Conservation (phyloP, 2,329 filamentous ascomycete genomes). For the Zarea fungicola region DNA sequence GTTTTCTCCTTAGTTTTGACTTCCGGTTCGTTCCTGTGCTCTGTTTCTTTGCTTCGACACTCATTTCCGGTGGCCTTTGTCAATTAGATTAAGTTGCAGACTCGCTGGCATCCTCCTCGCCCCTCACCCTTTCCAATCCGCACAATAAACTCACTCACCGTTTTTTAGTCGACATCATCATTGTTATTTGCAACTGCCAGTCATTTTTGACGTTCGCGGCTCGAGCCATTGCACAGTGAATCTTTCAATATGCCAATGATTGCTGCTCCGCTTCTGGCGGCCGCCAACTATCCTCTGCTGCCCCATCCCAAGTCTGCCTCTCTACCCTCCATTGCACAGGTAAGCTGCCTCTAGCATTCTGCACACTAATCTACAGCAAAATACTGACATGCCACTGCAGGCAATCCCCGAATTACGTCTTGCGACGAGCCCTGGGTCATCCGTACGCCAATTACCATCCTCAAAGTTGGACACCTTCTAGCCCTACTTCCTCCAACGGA, state of each 20-base stretch:
- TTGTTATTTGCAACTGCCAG: slow-evolving; percentile 2
- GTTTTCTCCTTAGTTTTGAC: not conserved
- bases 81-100: too few relatives aligned
- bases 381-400: slow-evolving; percentile 26
- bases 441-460: slow-evolving; percentile 28
- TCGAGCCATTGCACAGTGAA: slow-evolving; percentile 20
- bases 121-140: too few relatives aligned
- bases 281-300: slow-evolving; percentile 30
- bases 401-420: slow-evolving; percentile 42
- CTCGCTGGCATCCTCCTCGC: too few relatives aligned
- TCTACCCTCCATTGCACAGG: slow-evolving; percentile 50
- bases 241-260: slow-evolving; percentile 45
- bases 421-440: slow-evolving; percentile 22
- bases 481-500: slow-evolving; percentile 35
- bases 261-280: slow-evolving; percentile 37
- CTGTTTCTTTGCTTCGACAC: too few relatives aligned
- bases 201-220: slow-evolving; percentile 23
- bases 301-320: slow-evolving; percentile 37
- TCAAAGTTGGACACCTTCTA: slow-evolving; percentile 26
- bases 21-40: not conserved
- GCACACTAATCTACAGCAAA: not conserved
- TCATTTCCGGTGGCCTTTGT: too few relatives aligned
- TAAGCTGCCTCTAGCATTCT: slow-evolving; percentile 23
- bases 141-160: too few relatives aligned
- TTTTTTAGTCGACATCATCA: too few relatives aligned